phyloP scores from a whole-genome alignment of 176 grass and related monocot species.

The Neostapfia colusana region DNA sequence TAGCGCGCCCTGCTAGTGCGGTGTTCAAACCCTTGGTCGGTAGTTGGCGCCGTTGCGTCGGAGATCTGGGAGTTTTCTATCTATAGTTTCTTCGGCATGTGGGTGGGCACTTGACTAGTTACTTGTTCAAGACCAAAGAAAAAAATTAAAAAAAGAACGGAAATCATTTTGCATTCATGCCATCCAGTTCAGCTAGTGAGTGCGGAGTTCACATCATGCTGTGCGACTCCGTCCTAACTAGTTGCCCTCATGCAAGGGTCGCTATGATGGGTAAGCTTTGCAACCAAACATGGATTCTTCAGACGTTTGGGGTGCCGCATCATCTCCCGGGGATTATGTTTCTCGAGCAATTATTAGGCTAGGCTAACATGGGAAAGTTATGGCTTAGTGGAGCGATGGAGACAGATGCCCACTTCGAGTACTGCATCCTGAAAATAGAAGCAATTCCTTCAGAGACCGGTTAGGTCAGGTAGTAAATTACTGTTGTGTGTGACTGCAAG shows the following conservation, averaged over 20 bases:
- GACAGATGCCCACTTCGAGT: constrained; percentile 21
- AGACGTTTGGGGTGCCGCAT: constrained; percentile 26
- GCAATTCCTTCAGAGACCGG: constrained; percentile 12
- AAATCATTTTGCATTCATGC: neutral
- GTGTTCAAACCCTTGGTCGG: constrained; percentile 38
- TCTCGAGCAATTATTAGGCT: neutral
- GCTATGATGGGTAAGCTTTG: neutral
- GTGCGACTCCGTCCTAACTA: constrained; percentile 35
- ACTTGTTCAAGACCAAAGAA: neutral
- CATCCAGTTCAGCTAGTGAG: constrained; percentile 39
- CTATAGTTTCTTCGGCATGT: constrained; percentile 18
- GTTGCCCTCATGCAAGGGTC: constrained; percentile 27
- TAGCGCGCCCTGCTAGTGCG: constrained; percentile 45
- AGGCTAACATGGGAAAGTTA: constrained; percentile 7
- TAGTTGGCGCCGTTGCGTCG: constrained; percentile 33
- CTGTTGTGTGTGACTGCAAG: constrained; percentile 4
- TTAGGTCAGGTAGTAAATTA: neutral
- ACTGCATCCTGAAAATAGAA: constrained; percentile 22
- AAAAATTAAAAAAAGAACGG: neutral
- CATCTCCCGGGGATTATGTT: constrained; percentile 26
- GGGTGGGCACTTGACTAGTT: neutral
- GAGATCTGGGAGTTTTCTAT: constrained; percentile 37
- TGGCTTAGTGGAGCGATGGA: constrained; percentile 20
- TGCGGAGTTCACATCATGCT: constrained; percentile 45
- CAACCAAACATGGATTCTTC: constrained; percentile 18